phyloP scores from a whole-genome alignment of 106 monocot species.

The Phalaenopsis equestris region DNA sequence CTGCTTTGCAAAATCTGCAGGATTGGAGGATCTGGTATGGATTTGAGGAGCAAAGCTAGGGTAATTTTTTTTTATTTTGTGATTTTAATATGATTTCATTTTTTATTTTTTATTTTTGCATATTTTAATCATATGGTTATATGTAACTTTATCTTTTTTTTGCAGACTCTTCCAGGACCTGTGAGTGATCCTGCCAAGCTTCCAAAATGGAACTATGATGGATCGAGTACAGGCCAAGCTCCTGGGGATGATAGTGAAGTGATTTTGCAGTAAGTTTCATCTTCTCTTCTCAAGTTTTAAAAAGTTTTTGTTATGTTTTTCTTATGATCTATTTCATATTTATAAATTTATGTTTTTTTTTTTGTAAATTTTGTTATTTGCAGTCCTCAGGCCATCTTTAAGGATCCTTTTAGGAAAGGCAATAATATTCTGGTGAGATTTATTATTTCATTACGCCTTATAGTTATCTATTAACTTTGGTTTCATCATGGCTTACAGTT shows the following conservation, averaged over 20 bases:
- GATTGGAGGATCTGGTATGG: conserved; percentile 32
- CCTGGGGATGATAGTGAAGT: conserved; percentile 56
- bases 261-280: conserved; percentile 27
- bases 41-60: conserved; percentile 37
- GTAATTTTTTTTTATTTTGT: neutral
- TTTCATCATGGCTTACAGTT: neutral
- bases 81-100: neutral
- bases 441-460: neutral
- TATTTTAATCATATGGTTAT: neutral
- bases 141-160: neutral
- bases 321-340: neutral
- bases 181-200: conserved; percentile 40
- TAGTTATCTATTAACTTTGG: neutral
- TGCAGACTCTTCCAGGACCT: conserved; percentile 32
- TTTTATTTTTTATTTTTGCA: neutral
- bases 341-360: neutral
- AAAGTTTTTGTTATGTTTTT: too few relatives aligned
- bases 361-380: conserved; percentile 1
- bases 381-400: conserved; percentile 67
- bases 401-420: conserved; percentile 62
- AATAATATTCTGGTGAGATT: conserved; percentile 61
- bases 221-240: conserved; percentile 47
- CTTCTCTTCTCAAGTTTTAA: neutral
- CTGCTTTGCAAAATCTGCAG: conserved; percentile 6
- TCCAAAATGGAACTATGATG: conserved; percentile 52